These are phyloP conservation scores for Heimioporus retisporus DNA, from an alignment of 1,284 basidiomycete genomes.

Conservation along the genomic window DNA sequence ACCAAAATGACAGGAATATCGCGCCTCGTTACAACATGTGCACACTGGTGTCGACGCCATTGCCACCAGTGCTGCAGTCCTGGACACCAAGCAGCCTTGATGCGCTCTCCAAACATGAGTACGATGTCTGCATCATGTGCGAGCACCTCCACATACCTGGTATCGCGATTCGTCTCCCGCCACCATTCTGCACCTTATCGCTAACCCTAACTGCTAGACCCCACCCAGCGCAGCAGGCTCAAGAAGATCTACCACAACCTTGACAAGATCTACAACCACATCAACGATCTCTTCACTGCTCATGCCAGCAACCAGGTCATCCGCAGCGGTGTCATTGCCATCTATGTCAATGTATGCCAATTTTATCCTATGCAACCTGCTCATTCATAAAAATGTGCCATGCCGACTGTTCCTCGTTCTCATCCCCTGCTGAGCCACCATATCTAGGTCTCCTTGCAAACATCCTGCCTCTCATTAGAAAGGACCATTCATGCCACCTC, in stretches of 20 bases:
- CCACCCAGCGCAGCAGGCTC: slow-evolving; percentile 63
- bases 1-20: too few species aligned
- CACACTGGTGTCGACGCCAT: not conserved
- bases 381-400: slow-evolving; percentile 61
- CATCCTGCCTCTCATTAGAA: slow-evolving; percentile 62
- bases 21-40: too few species aligned
- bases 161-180: slow-evolving; percentile 35
- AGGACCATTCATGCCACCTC: slow-evolving; percentile 57
- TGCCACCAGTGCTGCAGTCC: slow-evolving; percentile 25
- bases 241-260: slow-evolving; percentile 71
- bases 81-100: slow-evolving; percentile 27
- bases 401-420: not conserved
- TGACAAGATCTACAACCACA: slow-evolving; percentile 56
- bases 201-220: slow-evolving; percentile 50
- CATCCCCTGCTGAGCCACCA: not conserved
- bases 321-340: slow-evolving; percentile 64
- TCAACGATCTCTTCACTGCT: slow-evolving; percentile 56
- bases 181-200: fast-evolving
- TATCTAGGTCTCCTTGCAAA: slow-evolving; percentile 61
- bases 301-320: slow-evolving; percentile 53
- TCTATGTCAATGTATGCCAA: slow-evolving; percentile 74
- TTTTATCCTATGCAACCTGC: slow-evolving; percentile 64
- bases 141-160: slow-evolving; percentile 63
- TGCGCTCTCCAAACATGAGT: slow-evolving; percentile 51
- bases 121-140: slow-evolving; percentile 59